Base-by-base conservation (phyloP, 2,329 filamentous ascomycete species). In the Paecilomyces dactylethromorphus region DNA sequence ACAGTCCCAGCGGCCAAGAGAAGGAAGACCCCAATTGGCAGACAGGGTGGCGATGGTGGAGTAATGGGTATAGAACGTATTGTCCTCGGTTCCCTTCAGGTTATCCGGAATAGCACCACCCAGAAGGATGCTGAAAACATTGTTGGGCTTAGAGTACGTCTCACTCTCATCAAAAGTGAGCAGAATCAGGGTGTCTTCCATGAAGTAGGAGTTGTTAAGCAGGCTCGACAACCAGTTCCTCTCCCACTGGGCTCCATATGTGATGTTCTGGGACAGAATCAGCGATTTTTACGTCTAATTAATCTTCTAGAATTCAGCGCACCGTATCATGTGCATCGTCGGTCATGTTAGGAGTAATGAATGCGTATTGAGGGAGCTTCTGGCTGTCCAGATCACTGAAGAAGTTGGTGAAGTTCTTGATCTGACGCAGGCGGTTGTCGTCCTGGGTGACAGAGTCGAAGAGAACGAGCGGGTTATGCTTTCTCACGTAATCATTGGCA, bases 151-250 rank as follows among this genome's bases (percentile, higher is more conserved):
- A 5, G 79, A 73, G 74, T 92, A 91, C 10, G 82, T 85, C 66
- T 87, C 84, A 71, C 87, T 89, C 76, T 94, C 91, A 63, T 94
- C 91, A 68, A 91, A 94, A 10, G 86, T 92, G 60, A 94, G 73
- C 4, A 93, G 78, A 10, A 94, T 82, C 1, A 94, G 81, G 0
- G 89, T 92, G 68, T 89, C 84, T 55, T 89, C 78, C 84, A 87
- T 89, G 74, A 94, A 93, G 64, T 87, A 82, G 54, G 78, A 73
- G 76, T 93, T 82, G 35, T 81, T 71, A 6, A 94, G 79, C 8
- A 94, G 84, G 0, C 89, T 89, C 59, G 84, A 81, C 1, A 94
- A 74, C 76, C 92, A 92, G 54, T 69, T 76, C 39, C 84, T 82
- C 13, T 85, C 83, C 88, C 89, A 94, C 13, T 75, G 67, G 2